Percentiles rank a stretch among this genome's conserved stretches.
Evolutionary conservation across 495 filamentous ascomycete species (phyloP).

Genomic region (Acidomyces sp.): DNA sequence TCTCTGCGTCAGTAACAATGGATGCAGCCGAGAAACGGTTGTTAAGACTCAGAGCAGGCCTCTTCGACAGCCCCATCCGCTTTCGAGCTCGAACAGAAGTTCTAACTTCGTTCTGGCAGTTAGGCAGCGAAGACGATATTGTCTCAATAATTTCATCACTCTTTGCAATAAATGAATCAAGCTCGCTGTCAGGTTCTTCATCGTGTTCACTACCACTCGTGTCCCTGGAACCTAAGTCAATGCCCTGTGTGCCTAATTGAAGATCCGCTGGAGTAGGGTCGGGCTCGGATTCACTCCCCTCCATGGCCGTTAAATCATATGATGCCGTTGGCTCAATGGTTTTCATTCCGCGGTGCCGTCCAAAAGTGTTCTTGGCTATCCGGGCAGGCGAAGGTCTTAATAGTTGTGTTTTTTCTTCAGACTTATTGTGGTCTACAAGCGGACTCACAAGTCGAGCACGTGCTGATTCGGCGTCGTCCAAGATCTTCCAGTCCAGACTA

Average conservation of each 20-base stretch:
- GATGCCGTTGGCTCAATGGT: conserved; percentile 4
- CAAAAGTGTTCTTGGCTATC: background rate
- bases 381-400: background rate
- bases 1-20: background rate
- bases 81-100: background rate
- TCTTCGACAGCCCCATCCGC: conserved; percentile 3
- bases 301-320: conserved; percentile 13
- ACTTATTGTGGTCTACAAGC: background rate
- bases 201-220: conserved; percentile 21
- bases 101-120: background rate
- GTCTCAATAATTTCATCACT: conserved; percentile 13
- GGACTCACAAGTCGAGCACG: conserved; percentile 7
- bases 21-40: background rate
- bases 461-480: conserved; percentile 4
- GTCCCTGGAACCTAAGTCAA: conserved; percentile 20
- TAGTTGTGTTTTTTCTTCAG: conserved; percentile 6
- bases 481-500: background rate
- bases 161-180: conserved; percentile 21
- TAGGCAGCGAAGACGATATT: conserved; percentile 7
- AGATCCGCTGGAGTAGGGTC: conserved; percentile 16
- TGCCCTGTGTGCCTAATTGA: conserved; percentile 21
- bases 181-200: conserved; percentile 22
- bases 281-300: conserved; percentile 15
- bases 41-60: background rate
- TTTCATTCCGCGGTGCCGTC: conserved; percentile 9